Conservation (phyloP, 2,329 filamentous ascomycete species). For the Phoma sp. region DNA sequence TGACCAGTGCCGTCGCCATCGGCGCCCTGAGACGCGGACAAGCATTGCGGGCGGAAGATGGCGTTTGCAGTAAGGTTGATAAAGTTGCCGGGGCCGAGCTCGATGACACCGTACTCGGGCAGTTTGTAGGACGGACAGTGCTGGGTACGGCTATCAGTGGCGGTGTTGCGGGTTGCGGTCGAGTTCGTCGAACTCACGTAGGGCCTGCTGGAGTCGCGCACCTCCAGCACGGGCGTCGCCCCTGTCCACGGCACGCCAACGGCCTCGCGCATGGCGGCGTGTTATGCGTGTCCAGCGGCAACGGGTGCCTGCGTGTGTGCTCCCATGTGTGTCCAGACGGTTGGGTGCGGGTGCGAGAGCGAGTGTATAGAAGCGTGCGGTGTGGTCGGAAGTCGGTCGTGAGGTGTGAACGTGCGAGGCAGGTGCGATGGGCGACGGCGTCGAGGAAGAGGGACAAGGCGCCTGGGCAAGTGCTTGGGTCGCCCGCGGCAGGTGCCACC, state of each 20-base stretch:
- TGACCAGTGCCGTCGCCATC: constrained; percentile 48
- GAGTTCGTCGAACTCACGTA: constrained; percentile 35
- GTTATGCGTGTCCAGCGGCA: constrained; percentile 46
- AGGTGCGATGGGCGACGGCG: neutral
- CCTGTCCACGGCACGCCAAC: constrained; percentile 19
- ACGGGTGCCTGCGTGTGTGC: constrained; percentile 24
- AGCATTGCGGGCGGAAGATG: constrained; percentile 66
- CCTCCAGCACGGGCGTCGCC: constrained; percentile 13
- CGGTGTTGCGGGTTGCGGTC: constrained; percentile 9
- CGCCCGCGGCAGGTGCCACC: constrained; percentile 1
- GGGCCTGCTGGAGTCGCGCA: constrained; percentile 38
- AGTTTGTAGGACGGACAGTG: constrained; percentile 69
- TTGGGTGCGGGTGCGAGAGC: constrained; percentile 20
- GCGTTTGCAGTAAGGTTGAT: constrained; percentile 66
- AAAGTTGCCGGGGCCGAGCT: constrained; percentile 59
- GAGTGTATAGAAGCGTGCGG: neutral
- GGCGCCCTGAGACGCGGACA: constrained; percentile 45
- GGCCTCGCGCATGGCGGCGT: constrained; percentile 37
- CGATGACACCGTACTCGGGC: constrained; percentile 63
- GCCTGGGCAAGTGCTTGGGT: neutral
- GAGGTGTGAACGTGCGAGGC: neutral
- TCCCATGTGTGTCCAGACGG: constrained; percentile 38
- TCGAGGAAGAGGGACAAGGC: constrained; percentile 2
- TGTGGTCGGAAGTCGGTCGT: neutral
- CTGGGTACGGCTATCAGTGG: constrained; percentile 41